phyloP scores from a whole-genome alignment of 768 basidiomycete species.

The Trametopsis cervina region DNA sequence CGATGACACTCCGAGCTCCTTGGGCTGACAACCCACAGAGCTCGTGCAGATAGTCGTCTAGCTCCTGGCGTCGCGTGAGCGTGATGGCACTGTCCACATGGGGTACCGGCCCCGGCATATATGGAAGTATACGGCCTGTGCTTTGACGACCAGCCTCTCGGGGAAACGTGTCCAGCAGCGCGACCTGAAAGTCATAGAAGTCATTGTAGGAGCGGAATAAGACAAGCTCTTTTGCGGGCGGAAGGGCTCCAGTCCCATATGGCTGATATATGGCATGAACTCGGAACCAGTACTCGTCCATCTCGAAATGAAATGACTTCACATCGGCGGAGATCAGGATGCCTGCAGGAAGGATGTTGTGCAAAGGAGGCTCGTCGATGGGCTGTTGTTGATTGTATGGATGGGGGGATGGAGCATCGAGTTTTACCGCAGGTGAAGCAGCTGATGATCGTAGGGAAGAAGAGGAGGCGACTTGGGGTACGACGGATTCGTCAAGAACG shows the following conservation, averaged over 20 bases:
- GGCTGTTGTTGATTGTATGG: slow-evolving; percentile 18
- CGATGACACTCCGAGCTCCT: slow-evolving; percentile 73
- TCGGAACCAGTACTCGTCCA: slow-evolving; percentile 97
- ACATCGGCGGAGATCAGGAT: slow-evolving; percentile 83
- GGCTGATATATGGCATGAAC: slow-evolving; percentile 87
- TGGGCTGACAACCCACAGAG: slow-evolving; percentile 62
- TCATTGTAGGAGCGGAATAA: slow-evolving; percentile 96
- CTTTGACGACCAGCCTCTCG: slow-evolving; percentile 81
- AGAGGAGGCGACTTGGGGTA: slow-evolving; percentile 31
- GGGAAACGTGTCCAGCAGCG: slow-evolving; percentile 80
- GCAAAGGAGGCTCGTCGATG: slow-evolving; percentile 26
- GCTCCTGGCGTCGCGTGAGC: slow-evolving; percentile 68
- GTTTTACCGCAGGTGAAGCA: slow-evolving; percentile 10
- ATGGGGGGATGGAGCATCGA: slow-evolving; percentile 12
- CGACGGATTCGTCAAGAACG: slow-evolving; percentile 66
- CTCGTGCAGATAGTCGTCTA: slow-evolving; percentile 82
- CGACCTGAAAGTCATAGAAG: slow-evolving; percentile 96
- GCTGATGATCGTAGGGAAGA: slow-evolving; percentile 11
- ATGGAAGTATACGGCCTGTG: slow-evolving; percentile 76
- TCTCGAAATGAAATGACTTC: slow-evolving; percentile 95
- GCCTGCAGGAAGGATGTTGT: slow-evolving; percentile 65
- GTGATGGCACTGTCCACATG: slow-evolving; percentile 82
- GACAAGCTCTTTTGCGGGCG: slow-evolving; percentile 70
- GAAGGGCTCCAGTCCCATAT: slow-evolving; percentile 53
- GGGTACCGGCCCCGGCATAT: slow-evolving; percentile 93